These are phyloP conservation scores for Rubia peregrina DNA, from an alignment of 305 asterid genomes.

Conservation along the genomic window DNA sequence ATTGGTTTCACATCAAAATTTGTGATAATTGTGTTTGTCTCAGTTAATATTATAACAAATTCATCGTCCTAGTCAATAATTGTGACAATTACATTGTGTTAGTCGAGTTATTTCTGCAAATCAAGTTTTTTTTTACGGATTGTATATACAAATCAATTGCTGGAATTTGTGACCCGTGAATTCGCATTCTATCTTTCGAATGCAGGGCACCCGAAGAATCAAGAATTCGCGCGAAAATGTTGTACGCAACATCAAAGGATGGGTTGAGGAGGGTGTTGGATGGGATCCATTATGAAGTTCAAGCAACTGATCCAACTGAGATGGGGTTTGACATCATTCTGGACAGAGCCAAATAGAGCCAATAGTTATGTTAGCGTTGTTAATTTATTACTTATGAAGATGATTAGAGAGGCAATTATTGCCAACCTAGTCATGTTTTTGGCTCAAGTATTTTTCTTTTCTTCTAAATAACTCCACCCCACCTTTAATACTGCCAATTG, in stretches of 20 bases:
- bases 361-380: neutral
- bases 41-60: neutral
- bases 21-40: neutral
- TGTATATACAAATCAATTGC: too few relatives aligned
- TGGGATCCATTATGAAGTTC: conserved; percentile 79
- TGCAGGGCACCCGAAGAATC: conserved; percentile 75
- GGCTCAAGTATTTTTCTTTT: neutral
- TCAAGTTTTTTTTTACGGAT: neutral
- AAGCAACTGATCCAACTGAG: conserved; percentile 90
- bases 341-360: conserved; percentile 39
- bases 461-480: conserved; percentile 22
- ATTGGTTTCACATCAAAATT: neutral
- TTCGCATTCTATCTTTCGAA: neutral
- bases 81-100: neutral
- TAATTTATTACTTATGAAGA: neutral
- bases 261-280: conserved; percentile 73
- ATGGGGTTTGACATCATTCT: conserved; percentile 79
- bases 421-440: conserved; percentile 11
- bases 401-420: conserved; percentile 2
- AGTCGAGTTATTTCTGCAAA: neutral
- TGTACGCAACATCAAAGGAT: conserved; percentile 78
- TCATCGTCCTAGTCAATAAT: neutral
- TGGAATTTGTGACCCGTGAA: too few relatives aligned
- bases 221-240: conserved; percentile 70
- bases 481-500: neutral